Conservation (phyloP, 163 green algal species). For the Scenedesmus sp. region DNA sequence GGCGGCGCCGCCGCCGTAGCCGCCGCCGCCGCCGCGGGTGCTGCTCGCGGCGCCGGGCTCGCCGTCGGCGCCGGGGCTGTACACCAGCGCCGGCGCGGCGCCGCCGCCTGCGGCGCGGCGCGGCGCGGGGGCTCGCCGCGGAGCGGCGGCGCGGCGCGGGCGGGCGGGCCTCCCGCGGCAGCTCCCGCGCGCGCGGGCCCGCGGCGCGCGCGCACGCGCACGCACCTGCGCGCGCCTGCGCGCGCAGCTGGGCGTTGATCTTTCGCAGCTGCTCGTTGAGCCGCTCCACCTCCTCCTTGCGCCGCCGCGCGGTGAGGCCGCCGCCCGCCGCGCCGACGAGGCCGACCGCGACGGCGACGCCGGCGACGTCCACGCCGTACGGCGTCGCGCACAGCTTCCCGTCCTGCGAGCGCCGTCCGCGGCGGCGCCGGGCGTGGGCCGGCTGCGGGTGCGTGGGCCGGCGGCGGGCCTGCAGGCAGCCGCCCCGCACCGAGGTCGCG, state of each 20-base stretch:
- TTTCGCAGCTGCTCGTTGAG: constrained; percentile 96
- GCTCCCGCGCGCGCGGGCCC: not conserved
- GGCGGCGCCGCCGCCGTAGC: no score
- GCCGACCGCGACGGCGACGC: constrained; percentile 3
- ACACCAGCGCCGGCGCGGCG: no score
- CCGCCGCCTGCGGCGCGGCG: no score
- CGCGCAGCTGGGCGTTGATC: constrained; percentile 92
- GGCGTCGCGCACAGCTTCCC: constrained; percentile 19
- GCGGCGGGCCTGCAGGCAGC: no score
- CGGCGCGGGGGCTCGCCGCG: no score
- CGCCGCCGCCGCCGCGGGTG: no score
- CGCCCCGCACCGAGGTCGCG: no score
- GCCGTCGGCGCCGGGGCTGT: no score
- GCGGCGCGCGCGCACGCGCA: not conserved
- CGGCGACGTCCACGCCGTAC: constrained; percentile 19
- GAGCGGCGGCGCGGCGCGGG: no score
- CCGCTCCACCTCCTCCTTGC: constrained; percentile 91
- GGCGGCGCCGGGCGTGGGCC: not conserved
- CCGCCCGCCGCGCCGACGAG: constrained; percentile 47
- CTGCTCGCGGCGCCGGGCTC: no score
- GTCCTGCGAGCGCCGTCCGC: not conserved
- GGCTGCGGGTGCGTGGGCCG: not conserved
- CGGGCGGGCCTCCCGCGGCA: no score
- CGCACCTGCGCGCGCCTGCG: constrained; percentile 82
- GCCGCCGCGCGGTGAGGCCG: constrained; percentile 78